Percentiles rank a stretch among this genome's conserved stretches.
Evolutionary conservation across 78 protist genomes (phyloP).

Genomic region (Dictyostelium citrinum): DNA sequence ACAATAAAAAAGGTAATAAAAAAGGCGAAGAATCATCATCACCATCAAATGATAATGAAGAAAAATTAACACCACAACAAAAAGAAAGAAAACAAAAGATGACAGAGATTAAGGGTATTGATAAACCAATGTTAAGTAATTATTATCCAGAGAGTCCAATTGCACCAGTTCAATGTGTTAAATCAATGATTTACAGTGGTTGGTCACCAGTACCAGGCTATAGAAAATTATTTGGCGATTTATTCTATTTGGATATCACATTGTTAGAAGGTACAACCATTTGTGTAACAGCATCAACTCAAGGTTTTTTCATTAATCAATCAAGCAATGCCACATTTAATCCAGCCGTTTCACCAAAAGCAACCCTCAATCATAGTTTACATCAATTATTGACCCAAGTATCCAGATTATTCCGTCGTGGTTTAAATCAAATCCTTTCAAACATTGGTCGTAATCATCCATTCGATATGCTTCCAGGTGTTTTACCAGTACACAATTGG

Average conservation of each 20-base stretch:
- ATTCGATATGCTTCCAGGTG: slow-evolving; percentile 44
- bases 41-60: not conserved
- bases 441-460: not conserved
- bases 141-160: slow-evolving; percentile 37
- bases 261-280: slow-evolving; percentile 28
- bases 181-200: slow-evolving; percentile 58
- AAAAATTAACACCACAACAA: not conserved
- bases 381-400: slow-evolving; percentile 33
- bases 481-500: slow-evolving; percentile 34
- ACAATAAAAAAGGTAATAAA: not conserved
- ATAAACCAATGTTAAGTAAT: slow-evolving; percentile 8
- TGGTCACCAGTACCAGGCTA: slow-evolving; percentile 85
- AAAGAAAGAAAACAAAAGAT: slow-evolving; percentile 40
- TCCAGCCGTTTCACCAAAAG: not conserved
- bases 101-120: not conserved
- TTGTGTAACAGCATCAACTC: slow-evolving; percentile 52
- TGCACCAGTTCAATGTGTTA: slow-evolving; percentile 35
- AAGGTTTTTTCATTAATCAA: slow-evolving; percentile 76
- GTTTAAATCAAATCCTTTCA: not conserved
- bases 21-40: not conserved
- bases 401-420: not conserved
- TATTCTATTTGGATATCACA: slow-evolving; percentile 78
- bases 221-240: slow-evolving; percentile 75
- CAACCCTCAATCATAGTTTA: slow-evolving; percentile 11
- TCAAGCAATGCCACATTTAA: slow-evolving; percentile 26